phyloP scores from a whole-genome alignment of 495 filamentous ascomycete genomes.

The Neurospora cerealis region DNA sequence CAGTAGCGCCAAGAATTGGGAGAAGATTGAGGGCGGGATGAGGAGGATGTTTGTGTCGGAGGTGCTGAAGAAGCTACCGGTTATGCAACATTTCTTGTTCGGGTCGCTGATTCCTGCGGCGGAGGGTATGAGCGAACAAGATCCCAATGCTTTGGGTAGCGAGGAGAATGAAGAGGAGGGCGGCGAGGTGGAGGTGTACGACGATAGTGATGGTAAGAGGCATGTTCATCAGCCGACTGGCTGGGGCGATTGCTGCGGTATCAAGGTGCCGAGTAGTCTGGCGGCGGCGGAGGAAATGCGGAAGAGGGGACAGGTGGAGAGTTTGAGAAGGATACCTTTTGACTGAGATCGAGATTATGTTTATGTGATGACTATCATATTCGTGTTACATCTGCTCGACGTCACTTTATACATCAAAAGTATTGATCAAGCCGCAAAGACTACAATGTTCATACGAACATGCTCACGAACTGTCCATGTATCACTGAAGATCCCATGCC shows the following conservation, averaged over 20 bases:
- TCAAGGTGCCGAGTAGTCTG: constrained; percentile 90
- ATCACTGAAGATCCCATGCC: not conserved
- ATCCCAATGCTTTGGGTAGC: constrained; percentile 25
- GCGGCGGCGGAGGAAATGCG: constrained; percentile 79
- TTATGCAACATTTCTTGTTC: constrained; percentile 98
- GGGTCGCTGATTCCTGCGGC: constrained; percentile 69
- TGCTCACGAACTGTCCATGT: not conserved
- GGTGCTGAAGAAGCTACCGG: constrained; percentile 85
- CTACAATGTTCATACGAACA: not conserved
- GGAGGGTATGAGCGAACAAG: constrained; percentile 66
- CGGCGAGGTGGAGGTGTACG: constrained; percentile 45
- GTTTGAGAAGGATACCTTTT: constrained; percentile 81
- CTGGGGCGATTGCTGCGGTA: constrained; percentile 98
- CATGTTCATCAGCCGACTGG: constrained; percentile 53
- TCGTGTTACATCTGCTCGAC: not conserved
- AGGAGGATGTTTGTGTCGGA: constrained; percentile 91
- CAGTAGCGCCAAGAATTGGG: constrained; percentile 81
- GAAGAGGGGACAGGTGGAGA: constrained; percentile 52
- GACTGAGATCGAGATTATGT: constrained; percentile 41
- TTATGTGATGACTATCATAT: not conserved
- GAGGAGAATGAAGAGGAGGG: constrained; percentile 43
- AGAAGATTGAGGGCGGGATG: constrained; percentile 91
- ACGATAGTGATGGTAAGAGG: constrained; percentile 56
- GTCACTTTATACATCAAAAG: too few relatives aligned
- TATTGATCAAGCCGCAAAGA: not conserved